phyloP scores from a whole-genome alignment of 1,284 basidiomycete species.

The Moniliella sp. region DNA sequence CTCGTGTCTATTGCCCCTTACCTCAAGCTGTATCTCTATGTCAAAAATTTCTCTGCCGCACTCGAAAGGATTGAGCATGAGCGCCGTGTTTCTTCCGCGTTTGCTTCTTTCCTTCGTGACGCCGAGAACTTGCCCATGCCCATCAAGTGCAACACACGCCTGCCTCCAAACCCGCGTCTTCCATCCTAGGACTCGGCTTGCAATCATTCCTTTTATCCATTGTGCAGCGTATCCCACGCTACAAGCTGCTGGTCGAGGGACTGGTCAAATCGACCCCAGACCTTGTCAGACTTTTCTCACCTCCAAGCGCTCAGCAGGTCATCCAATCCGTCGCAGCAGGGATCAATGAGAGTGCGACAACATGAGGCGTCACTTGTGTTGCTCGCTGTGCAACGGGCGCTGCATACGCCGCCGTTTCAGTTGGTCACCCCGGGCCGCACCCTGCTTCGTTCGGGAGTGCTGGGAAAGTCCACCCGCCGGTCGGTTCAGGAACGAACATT shows the following conservation, averaged over 20 bases:
- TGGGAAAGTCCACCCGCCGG: constrained; percentile 27
- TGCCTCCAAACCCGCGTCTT: no score
- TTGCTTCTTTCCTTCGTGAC: constrained; percentile 17
- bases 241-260: constrained; percentile 23
- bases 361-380: constrained; percentile 28
- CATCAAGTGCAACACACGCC: not conserved
- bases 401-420: constrained; percentile 20
- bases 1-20: constrained; percentile 24
- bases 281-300: constrained; percentile 11
- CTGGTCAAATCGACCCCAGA: constrained; percentile 23
- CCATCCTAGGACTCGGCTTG: constrained; percentile 19
- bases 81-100: constrained; percentile 18
- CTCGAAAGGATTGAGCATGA: constrained; percentile 25
- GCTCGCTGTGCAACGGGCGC: constrained; percentile 21
- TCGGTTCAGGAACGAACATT: constrained; percentile 28
- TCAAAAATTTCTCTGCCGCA: constrained; percentile 29
- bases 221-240: constrained; percentile 30
- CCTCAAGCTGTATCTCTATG: no score
- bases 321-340: constrained; percentile 19
- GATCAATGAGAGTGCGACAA: constrained; percentile 29
- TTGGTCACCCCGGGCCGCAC: constrained; percentile 24
- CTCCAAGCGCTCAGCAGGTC: no score
- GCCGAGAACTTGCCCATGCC: constrained; percentile 10
- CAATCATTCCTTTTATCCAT: constrained; percentile 28
- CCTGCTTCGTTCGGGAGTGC: constrained; percentile 17